These are phyloP conservation scores for Balansia obtecta DNA, from an alignment of 2,329 filamentous ascomycete genomes.

Conservation along the genomic window DNA sequence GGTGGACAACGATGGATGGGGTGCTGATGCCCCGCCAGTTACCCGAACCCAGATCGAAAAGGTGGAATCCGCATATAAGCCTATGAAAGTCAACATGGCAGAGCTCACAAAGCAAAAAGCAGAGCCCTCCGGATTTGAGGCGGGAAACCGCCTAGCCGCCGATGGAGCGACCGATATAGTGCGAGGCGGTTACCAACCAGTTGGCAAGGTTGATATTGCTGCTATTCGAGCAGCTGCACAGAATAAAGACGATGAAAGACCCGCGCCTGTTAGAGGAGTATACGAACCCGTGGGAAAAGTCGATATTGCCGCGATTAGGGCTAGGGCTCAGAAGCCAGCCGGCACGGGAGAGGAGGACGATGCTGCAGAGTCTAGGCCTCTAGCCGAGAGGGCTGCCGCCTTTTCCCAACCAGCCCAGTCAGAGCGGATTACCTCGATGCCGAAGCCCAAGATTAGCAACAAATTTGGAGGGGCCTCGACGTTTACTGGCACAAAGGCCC, in stretches of 20 bases:
- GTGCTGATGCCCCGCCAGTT: constrained; percentile 81
- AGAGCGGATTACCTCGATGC: constrained; percentile 73
- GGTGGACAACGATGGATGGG: constrained; percentile 84
- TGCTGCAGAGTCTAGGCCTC: constrained; percentile 38
- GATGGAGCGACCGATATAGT: constrained; percentile 52
- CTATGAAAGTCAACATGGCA: constrained; percentile 88
- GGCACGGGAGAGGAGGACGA: constrained; percentile 23
- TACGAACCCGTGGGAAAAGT: constrained; percentile 96
- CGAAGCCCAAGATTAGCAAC: constrained; percentile 91
- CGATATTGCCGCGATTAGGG: constrained; percentile 87
- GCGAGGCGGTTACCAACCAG: constrained; percentile 76
- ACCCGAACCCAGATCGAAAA: constrained; percentile 82
- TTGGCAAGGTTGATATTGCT: constrained; percentile 96
- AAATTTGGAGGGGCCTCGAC: constrained; percentile 62
- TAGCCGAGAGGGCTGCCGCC: constrained; percentile 65
- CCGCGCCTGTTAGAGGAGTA: constrained; percentile 75
- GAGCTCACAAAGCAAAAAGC: constrained; percentile 65
- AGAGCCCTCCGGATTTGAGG: constrained; percentile 49
- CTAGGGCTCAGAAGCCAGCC: constrained; percentile 59
- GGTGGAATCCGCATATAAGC: constrained; percentile 84
- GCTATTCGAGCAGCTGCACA: constrained; percentile 68
- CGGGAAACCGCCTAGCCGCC: constrained; percentile 31
- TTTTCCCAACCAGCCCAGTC: constrained; percentile 51
- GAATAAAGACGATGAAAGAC: constrained; percentile 63
- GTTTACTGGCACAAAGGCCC: constrained; percentile 84